Base-by-base conservation (phyloP, 129 eudicot genomes). In the Cynara cardunculus region DNA sequence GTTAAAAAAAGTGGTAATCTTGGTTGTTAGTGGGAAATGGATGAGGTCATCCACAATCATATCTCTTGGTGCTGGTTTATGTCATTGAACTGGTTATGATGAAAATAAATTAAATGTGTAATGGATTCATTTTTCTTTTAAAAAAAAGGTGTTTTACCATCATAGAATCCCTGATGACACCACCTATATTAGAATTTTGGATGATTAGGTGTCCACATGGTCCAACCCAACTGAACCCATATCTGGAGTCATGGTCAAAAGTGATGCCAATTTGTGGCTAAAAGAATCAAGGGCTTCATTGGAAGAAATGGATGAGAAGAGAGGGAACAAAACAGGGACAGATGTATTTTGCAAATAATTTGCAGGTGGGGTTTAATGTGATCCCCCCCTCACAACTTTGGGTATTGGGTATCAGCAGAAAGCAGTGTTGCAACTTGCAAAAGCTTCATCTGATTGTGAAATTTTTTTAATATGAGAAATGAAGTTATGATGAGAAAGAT, bases 371-470 rank as follows among this genome's bases (percentile, higher is more conserved):
- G n/a, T n/a, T n/a, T n/a, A n/a, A n/a, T n/a, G n/a, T n/a, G n/a
- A n/a, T n/a, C n/a, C 80, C 28, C 74, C 68, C 13, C 6, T 72
- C 41, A 62, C 73, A 70, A 39, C 74, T 81, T 81, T 27, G 12
- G 69, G 25, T 41, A 73, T 39, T 74, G 74, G 53, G 80, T 74
- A 34, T 37, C 1, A 80, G 31, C 16, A 24, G 21, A 46, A 74
- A 26, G 67, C 67, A 74, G 18, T 44, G 37, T 73, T 44, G 44
- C 84, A 74, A 81, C 80, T 81, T 81, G 80, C 84, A 81, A 81
- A 65, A 65, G 68, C 59, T 72, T 72, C 73, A 65, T 80, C 3
- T 61, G 84, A 77, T 56, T 77, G 35, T 28, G 31, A 76, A 24
- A 18, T 44, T 73, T 37, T 24, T 25, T 71, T 28, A 28, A 28